phyloP scores from a whole-genome alignment of 140 eudicot genomes.

The Ambrosia hybrid region DNA sequence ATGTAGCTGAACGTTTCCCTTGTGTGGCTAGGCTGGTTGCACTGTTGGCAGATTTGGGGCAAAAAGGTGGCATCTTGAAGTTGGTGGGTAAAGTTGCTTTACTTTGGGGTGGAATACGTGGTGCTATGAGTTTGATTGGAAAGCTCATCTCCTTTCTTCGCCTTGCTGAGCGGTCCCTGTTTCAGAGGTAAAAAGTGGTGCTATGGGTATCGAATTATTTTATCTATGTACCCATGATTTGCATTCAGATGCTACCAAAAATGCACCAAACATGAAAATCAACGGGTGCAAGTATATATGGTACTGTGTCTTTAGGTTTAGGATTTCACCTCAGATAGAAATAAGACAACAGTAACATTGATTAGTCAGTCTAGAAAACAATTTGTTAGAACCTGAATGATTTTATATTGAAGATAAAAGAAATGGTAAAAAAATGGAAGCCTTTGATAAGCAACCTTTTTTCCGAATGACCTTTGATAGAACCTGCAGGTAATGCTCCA shows the following conservation, averaged over 20 bases:
- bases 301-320: neutral
- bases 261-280: neutral
- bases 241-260: conserved; percentile 4
- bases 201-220: neutral
- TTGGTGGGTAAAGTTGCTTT: conserved; percentile 81
- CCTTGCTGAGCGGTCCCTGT: conserved; percentile 72
- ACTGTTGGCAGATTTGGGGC: conserved; percentile 84
- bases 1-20: neutral
- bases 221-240: conserved; percentile 4
- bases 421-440: neutral
- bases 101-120: conserved; percentile 98
- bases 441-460: neutral
- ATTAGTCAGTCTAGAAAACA: conserved; percentile 3
- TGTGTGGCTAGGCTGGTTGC: conserved; percentile 64
- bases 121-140: conserved; percentile 89
- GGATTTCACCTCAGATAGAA: conserved; percentile 8
- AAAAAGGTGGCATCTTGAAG: conserved; percentile 78
- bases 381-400: neutral
- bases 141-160: conserved; percentile 76
- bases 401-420: neutral
- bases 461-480: neutral
- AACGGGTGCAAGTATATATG: neutral
- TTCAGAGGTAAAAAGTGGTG: conserved; percentile 56
- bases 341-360: conserved; percentile 3
- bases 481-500: neutral